Base-by-base conservation (phyloP, 2,329 filamentous ascomycete species). In the Fusarium siculi region DNA sequence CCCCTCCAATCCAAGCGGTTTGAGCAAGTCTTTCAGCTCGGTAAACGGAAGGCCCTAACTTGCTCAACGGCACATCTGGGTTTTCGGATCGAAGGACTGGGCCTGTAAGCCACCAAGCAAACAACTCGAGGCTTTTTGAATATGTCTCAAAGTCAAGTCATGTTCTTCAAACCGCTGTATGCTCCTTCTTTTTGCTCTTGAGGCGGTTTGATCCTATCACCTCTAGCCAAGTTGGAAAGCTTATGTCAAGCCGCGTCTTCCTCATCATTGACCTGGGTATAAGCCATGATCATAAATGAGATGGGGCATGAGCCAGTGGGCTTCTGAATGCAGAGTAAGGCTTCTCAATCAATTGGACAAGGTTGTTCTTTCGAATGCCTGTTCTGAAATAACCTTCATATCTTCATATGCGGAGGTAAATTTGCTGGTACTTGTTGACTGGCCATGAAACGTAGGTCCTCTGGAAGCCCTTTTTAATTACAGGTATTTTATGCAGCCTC, bases 1-100 rank as follows among this genome's bases (percentile, higher is more conserved):
- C 62, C 66, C 66, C 61, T 74, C 43, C 36, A 19, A 28, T 32
- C n/a, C 32, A 66, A 46, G n/a, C 15, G 53, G 36, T 34, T 43
- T 44, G 66, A 34, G 47, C 7, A 42, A 54, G 30, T 30, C 30
- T 40, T 49, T 43, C 40, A 12, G 46, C 25, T 49, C 47, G 21
- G 34, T 21, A 44, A 28, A 39, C 23, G 42, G 40, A 54, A 47
- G 44, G 42, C 37, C 10, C 30, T 28, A 49, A 39, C 39, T 64
- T 64, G 44, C 40, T 58, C 52, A 69, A 53, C 44, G 14, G 37
- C 54, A 61, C 25, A 42, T 47, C 42, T 37, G 36, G 32, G 25
- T 43, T 53, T 56, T 37, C 30, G 40, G 42, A 37, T 28, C 30
- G 28, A 47, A 43, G 34, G 40, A 19, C 19, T 40, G 25, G 28